These are phyloP conservation scores for Trypethelium eluteriae DNA, from an alignment of 495 filamentous ascomycete species.

Conservation along the genomic window DNA sequence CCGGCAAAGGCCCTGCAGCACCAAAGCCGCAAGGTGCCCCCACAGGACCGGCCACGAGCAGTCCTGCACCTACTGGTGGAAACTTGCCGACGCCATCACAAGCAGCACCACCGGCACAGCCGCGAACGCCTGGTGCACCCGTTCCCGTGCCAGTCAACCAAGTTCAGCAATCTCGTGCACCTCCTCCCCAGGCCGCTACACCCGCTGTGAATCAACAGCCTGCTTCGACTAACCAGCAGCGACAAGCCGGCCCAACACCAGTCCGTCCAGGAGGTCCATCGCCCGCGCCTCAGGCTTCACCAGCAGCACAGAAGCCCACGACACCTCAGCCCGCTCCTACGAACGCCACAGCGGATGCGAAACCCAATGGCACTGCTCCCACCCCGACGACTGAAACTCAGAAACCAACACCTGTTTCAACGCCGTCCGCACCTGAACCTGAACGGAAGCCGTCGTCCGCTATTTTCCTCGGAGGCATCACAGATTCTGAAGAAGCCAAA, in stretches of 20 bases:
- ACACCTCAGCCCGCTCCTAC: slow-evolving; percentile 46
- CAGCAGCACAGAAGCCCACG: slow-evolving; percentile 40
- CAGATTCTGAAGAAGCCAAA: slow-evolving; percentile 66
- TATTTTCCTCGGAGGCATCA: slow-evolving; percentile 75
- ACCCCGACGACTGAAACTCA: slow-evolving; percentile 26
- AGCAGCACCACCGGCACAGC: slow-evolving; percentile 26
- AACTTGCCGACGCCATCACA: slow-evolving; percentile 37
- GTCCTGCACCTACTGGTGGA: slow-evolving; percentile 29
- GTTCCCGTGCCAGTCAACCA: slow-evolving; percentile 1
- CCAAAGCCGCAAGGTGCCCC: slow-evolving; percentile 46
- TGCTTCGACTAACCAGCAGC: slow-evolving; percentile 20
- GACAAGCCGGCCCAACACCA: slow-evolving; percentile 27
- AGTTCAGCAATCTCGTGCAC: slow-evolving; percentile 19
- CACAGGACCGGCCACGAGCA: slow-evolving; percentile 41
- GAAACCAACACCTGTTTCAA: slow-evolving; percentile 21
- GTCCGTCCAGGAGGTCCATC: slow-evolving; percentile 24
- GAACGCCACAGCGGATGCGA: slow-evolving; percentile 33
- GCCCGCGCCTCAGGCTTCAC: slow-evolving; percentile 13
- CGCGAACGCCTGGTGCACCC: background rate
- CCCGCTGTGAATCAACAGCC: slow-evolving; percentile 41
- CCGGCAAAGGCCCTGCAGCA: slow-evolving; percentile 46
- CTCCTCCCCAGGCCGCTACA: slow-evolving; percentile 33
- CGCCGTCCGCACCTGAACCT: slow-evolving; percentile 28
- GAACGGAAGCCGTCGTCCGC: slow-evolving; percentile 53
- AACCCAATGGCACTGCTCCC: slow-evolving; percentile 36